phyloP scores from a whole-genome alignment of 768 basidiomycete genomes.

The Suillus tomentosus region DNA sequence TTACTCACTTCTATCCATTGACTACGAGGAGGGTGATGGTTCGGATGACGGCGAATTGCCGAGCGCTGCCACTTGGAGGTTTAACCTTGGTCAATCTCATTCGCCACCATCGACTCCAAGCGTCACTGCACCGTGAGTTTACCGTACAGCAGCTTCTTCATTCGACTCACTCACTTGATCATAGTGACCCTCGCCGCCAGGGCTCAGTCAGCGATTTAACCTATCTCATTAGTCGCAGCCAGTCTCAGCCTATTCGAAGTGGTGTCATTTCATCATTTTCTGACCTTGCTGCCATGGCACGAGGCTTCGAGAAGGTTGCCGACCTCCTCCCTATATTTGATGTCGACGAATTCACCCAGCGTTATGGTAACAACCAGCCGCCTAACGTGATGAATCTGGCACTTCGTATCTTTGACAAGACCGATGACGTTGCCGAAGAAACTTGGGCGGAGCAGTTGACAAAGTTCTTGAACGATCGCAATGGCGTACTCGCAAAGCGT shows the following conservation, averaged over 20 bases:
- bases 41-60: constrained; percentile 82
- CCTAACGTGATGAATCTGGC: constrained; percentile 96
- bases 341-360: constrained; percentile 66
- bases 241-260: constrained; percentile 85
- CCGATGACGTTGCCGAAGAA: constrained; percentile 75
- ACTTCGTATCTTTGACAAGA: constrained; percentile 82
- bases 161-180: constrained; percentile 14
- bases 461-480: constrained; percentile 70
- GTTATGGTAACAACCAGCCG: constrained; percentile 74
- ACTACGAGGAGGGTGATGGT: constrained; percentile 92
- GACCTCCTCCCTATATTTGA: constrained; percentile 76
- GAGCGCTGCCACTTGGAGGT: constrained; percentile 87
- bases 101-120: constrained; percentile 85
- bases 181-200: constrained; percentile 69
- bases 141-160: neutral
- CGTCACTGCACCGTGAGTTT: constrained; percentile 40
- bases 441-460: constrained; percentile 75
- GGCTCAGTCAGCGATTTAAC: constrained; percentile 96
- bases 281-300: constrained; percentile 62
- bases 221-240: constrained; percentile 85
- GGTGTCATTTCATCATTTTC: constrained; percentile 94
- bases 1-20: constrained; percentile 87
- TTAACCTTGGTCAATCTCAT: constrained; percentile 89
- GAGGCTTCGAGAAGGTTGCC: constrained; percentile 76
- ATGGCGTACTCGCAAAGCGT: constrained; percentile 60